phyloP scores from a whole-genome alignment of 176 grass and related monocot genomes.

The Lolium perenne region DNA sequence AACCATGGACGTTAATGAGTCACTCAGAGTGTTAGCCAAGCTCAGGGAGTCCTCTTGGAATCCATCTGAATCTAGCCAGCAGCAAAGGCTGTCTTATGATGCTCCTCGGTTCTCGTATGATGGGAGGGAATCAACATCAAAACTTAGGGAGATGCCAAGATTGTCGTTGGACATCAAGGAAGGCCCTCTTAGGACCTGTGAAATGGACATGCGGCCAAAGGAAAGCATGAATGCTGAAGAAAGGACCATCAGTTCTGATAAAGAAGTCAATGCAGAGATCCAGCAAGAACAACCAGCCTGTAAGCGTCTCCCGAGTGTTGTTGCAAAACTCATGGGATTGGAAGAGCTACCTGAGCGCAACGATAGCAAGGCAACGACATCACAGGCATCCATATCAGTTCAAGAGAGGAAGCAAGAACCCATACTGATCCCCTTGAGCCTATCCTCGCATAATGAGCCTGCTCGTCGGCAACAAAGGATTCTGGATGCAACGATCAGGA shows the following conservation, averaged over 20 bases:
- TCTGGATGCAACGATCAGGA: slow-evolving; percentile 54
- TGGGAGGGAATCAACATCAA: slow-evolving; percentile 55
- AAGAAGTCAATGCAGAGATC: slow-evolving; percentile 33
- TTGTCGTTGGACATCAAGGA: slow-evolving; percentile 83
- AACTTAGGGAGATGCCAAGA: slow-evolving; percentile 64
- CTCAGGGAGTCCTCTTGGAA: slow-evolving; percentile 71
- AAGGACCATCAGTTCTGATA: slow-evolving; percentile 38
- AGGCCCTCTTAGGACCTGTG: slow-evolving; percentile 51
- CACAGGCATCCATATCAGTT: slow-evolving; percentile 40
- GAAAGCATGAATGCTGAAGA: slow-evolving; percentile 52
- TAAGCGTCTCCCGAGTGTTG: slow-evolving; percentile 71
- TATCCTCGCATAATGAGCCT: slow-evolving; percentile 43
- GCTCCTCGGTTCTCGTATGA: slow-evolving; percentile 75
- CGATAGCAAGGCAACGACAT: slow-evolving; percentile 42
- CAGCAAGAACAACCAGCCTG: slow-evolving; percentile 52
- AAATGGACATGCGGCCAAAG: slow-evolving; percentile 53
- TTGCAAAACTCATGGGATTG: slow-evolving; percentile 97
- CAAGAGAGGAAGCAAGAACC: slow-evolving; percentile 54
- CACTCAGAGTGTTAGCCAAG: slow-evolving; percentile 61
- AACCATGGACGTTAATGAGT: slow-evolving; percentile 62
- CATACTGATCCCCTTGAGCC: slow-evolving; percentile 40
- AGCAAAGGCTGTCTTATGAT: slow-evolving; percentile 67
- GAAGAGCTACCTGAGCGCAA: slow-evolving; percentile 64
- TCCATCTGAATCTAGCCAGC: slow-evolving; percentile 60
- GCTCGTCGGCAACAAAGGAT: slow-evolving; percentile 48